Conservation (phyloP, 2,329 filamentous ascomycete genomes). For the Ustilaginoidea virens region DNA sequence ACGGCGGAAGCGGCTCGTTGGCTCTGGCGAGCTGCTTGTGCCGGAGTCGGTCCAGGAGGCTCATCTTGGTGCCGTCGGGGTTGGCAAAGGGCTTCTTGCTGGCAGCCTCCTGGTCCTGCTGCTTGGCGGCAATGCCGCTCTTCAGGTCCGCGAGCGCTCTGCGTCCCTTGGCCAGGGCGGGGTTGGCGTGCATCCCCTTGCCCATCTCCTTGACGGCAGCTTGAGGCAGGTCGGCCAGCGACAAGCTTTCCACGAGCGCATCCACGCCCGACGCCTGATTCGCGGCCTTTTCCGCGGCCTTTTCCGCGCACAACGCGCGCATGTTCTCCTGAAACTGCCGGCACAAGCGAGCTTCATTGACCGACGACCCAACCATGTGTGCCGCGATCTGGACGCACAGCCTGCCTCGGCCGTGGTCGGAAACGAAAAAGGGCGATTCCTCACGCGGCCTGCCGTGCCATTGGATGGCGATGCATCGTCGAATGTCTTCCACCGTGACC, state of each 20-base stretch:
- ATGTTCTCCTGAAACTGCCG: conserved; percentile 38
- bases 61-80: conserved; percentile 37
- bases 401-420: conserved; percentile 36
- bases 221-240: conserved; percentile 30
- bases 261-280: conserved; percentile 19
- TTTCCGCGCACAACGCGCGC: conserved; percentile 24
- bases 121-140: conserved; percentile 37
- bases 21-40: conserved; percentile 48
- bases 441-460: conserved; percentile 14
- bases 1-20: conserved; percentile 40
- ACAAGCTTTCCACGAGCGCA: conserved; percentile 36
- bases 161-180: conserved; percentile 49
- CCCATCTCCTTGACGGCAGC: conserved; percentile 18
- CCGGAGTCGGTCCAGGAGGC: conserved; percentile 61
- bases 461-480: conserved; percentile 50
- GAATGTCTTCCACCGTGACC: conserved; percentile 50
- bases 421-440: conserved; percentile 26
- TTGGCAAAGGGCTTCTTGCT: conserved; percentile 16
- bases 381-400: conserved; percentile 43
- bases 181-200: conserved; percentile 28
- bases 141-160: conserved; percentile 55
- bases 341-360: conserved; percentile 38
- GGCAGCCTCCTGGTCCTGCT: conserved; percentile 24
- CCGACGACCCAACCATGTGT: conserved; percentile 17
- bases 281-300: conserved; percentile 13